These are phyloP conservation scores for Trypanosoma mega DNA, from an alignment of 208 protist genomes.

Conservation along the genomic window DNA sequence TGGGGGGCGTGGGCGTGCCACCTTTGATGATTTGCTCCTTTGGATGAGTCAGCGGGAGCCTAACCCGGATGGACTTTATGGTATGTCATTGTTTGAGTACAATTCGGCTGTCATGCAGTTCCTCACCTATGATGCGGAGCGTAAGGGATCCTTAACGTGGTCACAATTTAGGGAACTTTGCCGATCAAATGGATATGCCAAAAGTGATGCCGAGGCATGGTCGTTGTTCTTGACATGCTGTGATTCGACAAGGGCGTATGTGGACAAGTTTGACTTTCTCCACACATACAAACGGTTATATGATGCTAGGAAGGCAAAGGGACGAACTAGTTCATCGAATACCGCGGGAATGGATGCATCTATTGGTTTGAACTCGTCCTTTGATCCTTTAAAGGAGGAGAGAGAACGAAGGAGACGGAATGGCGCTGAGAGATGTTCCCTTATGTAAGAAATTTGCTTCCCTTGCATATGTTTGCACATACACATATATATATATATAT, in stretches of 20 bases:
- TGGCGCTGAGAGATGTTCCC: too few relatives aligned
- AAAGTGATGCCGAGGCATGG: conserved; percentile 29
- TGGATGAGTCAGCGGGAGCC: conserved; percentile 30
- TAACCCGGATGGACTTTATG: conserved; percentile 32
- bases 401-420: too few relatives aligned
- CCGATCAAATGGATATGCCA: conserved; percentile 30
- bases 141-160: conserved; percentile 19
- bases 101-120: conserved; percentile 43
- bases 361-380: too few relatives aligned
- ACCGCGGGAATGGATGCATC: too few relatives aligned
- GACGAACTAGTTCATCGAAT: too few relatives aligned
- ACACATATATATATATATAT: too few relatives aligned
- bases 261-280: conserved; percentile 40
- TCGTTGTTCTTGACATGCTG: conserved; percentile 37
- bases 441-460: too few relatives aligned
- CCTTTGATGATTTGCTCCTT: conserved; percentile 37
- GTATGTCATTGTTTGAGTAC: conserved; percentile 37
- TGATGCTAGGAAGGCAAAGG: too few relatives aligned
- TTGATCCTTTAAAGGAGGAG: too few relatives aligned
- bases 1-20: conserved; percentile 33
- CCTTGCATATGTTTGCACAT: too few relatives aligned
- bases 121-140: conserved; percentile 20
- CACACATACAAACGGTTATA: too few relatives aligned
- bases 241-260: conserved; percentile 20
- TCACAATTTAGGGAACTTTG: conserved; percentile 34